Conservation (phyloP, 108 stramenopile genomes). For the Pseudonitzschia delicatissima region DNA sequence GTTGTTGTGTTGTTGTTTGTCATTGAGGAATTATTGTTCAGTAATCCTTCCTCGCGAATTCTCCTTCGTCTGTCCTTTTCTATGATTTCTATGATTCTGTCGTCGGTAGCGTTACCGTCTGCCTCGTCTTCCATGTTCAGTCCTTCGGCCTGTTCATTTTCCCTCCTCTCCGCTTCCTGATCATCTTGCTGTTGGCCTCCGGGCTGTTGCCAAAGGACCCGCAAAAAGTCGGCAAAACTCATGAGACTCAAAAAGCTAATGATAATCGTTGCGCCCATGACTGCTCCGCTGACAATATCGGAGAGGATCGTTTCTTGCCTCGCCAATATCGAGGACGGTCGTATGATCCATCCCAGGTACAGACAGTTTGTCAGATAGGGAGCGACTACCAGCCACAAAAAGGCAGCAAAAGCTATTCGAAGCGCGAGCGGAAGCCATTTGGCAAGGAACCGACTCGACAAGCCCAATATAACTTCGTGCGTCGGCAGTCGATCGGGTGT, state of each 20-base stretch:
- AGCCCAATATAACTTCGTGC: conserved; percentile 61
- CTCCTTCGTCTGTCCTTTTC: background rate
- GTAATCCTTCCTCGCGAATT: background rate
- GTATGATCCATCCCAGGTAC: conserved; percentile 89
- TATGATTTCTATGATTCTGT: conserved; percentile 12
- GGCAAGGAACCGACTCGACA: conserved; percentile 56
- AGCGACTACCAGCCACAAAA: conserved; percentile 79
- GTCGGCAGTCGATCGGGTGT: conserved; percentile 74
- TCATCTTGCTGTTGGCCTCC: conserved; percentile 23
- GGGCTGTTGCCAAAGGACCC: conserved; percentile 68
- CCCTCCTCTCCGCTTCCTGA: background rate
- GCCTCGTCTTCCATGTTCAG: conserved; percentile 19
- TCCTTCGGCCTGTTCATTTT: background rate
- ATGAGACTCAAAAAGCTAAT: conserved; percentile 87
- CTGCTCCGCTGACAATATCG: conserved; percentile 76
- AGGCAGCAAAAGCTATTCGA: conserved; percentile 53
- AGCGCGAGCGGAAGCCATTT: conserved; percentile 77
- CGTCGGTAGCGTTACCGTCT: conserved; percentile 17
- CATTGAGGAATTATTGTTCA: conserved; percentile 19
- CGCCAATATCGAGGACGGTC: conserved; percentile 51
- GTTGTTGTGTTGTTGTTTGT: background rate
- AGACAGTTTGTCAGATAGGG: conserved; percentile 82
- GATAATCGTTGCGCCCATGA: conserved; percentile 76
- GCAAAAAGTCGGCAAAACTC: conserved; percentile 93
- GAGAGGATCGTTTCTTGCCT: conserved; percentile 51